Conservation (phyloP, 2,329 filamentous ascomycete genomes). For the Westerdykella aurantiaca region DNA sequence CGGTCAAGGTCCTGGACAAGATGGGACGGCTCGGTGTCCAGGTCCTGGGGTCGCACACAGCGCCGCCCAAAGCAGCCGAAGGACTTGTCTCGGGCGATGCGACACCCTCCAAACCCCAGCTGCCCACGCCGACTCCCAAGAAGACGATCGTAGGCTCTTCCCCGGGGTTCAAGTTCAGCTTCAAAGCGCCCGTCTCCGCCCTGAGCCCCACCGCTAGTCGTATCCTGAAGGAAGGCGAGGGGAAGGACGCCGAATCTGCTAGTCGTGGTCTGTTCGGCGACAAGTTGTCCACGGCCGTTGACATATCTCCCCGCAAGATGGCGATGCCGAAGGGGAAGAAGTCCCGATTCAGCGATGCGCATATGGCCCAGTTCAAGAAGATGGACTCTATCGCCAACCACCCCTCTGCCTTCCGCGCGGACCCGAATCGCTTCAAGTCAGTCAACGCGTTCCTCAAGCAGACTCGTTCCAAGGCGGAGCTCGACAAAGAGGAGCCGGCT, state of each 20-base stretch:
- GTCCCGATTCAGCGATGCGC: constrained; percentile 74
- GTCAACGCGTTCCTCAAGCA: constrained; percentile 24
- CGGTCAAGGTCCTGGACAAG: constrained; percentile 70
- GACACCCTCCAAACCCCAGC: constrained; percentile 58
- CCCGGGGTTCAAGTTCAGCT: constrained; percentile 61
- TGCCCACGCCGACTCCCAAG: constrained; percentile 16
- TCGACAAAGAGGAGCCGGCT: constrained; percentile 35
- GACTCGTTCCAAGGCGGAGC: constrained; percentile 43
- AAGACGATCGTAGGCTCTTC: constrained; percentile 38
- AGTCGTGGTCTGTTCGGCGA: constrained; percentile 35
- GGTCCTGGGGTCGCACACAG: constrained; percentile 54
- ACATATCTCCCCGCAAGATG: constrained; percentile 59
- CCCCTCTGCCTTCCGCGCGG: constrained; percentile 67
- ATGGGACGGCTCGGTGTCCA: constrained; percentile 77
- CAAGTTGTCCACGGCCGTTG: constrained; percentile 34
- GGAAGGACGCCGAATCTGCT: constrained; percentile 46
- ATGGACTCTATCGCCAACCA: constrained; percentile 95
- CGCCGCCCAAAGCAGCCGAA: constrained; percentile 37
- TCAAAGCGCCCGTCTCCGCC: constrained; percentile 50
- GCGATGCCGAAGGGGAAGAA: constrained; percentile 73
- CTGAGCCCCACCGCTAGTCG: constrained; percentile 58
- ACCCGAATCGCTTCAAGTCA: constrained; percentile 51
- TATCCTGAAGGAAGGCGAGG: constrained; percentile 62
- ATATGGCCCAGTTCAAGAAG: constrained; percentile 88
- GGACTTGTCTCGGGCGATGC: constrained; percentile 45